Percentiles rank a stretch among this genome's conserved stretches.
Conservation (phyloP, 169 alveolate genomes). For the Plasmodium blacklocki region DNA sequence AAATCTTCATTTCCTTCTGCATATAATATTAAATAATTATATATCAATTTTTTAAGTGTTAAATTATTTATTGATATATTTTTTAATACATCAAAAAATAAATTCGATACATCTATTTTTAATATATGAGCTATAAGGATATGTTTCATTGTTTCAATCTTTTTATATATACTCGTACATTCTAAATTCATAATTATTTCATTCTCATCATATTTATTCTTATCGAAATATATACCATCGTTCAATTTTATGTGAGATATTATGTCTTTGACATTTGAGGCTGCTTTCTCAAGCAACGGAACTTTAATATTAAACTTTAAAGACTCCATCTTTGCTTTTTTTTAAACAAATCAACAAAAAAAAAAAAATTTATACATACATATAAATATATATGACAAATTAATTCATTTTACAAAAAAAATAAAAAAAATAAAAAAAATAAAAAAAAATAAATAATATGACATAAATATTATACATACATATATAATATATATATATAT, state of each 20-base stretch:
- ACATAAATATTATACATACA: background rate
- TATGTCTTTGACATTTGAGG: constrained; percentile 75
- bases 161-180: constrained; percentile 77
- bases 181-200: constrained; percentile 67
- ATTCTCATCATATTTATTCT: constrained; percentile 27
- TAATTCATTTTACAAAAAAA: background rate
- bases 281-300: constrained; percentile 77
- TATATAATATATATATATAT: no score
- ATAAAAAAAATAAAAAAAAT: no score
- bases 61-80: constrained; percentile 83
- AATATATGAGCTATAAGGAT: constrained; percentile 82
- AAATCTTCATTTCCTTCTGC: constrained; percentile 83
- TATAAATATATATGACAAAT: background rate
- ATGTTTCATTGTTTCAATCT: constrained; percentile 86
- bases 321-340: constrained; percentile 10
- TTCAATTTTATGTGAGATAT: constrained; percentile 53
- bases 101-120: constrained; percentile 84
- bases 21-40: constrained; percentile 84
- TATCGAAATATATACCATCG: constrained; percentile 77
- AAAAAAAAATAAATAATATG: background rate
- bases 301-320: constrained; percentile 23
- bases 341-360: background rate
- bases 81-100: constrained; percentile 87
- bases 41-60: constrained; percentile 85
- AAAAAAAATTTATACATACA: no score